Evolutionary conservation across 2,329 filamentous ascomycete genomes (phyloP).

Genomic region (Hymenoscyphus infarciens): DNA sequence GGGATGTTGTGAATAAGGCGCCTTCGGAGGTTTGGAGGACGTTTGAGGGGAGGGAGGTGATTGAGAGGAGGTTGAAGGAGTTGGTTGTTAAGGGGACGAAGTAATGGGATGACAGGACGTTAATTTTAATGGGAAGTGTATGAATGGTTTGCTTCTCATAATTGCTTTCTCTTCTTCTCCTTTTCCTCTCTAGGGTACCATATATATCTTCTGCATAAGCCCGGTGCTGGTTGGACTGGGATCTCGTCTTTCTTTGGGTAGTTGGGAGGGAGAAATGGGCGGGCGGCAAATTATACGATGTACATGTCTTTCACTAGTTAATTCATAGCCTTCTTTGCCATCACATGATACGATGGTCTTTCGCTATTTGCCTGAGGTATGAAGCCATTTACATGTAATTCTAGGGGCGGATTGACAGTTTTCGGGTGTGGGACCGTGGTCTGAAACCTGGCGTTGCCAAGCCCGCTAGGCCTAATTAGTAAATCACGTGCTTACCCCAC

Average conservation of each 20-base stretch:
- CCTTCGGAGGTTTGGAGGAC: conserved; percentile 85
- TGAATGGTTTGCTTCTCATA: background rate
- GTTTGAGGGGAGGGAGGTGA: conserved; percentile 63
- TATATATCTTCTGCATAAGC: background rate
- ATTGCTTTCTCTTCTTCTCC: background rate
- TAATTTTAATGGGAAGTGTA: background rate
- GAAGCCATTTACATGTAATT: too few relatives aligned
- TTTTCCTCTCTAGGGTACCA: background rate
- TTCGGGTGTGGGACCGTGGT: too few relatives aligned
- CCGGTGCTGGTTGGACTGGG: background rate
- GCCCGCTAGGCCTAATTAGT: too few relatives aligned
- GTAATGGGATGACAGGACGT: background rate
- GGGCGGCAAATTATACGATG: background rate
- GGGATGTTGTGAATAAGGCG: conserved; percentile 83
- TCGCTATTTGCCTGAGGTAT: too few relatives aligned
- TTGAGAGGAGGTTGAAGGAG: conserved; percentile 75
- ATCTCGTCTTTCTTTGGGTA: background rate
- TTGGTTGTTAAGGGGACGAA: conserved; percentile 45
- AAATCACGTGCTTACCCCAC: too few relatives aligned
- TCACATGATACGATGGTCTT: too few relatives aligned
- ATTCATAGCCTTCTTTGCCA: too few relatives aligned
- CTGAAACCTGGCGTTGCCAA: too few relatives aligned
- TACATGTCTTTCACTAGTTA: conserved; percentile 3
- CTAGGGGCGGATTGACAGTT: too few relatives aligned
- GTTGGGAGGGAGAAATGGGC: background rate